Percentiles rank a stretch among this genome's conserved stretches.
Evolutionary conservation across 306 rosid genomes (phyloP).

Genomic region (Acmispon strigosus): DNA sequence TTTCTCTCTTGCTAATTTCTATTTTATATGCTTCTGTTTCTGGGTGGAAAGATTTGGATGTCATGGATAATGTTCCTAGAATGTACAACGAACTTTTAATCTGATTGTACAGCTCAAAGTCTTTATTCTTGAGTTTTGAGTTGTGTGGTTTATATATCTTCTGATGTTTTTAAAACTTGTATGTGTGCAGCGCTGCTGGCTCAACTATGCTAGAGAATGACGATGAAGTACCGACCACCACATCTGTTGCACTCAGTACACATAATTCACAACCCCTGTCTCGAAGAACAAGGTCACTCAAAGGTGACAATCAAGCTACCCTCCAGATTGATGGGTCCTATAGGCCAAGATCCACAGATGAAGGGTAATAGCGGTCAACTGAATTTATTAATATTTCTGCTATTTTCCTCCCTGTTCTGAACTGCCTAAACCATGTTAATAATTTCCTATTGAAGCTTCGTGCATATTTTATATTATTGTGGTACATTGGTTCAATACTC

Average conservation of each 20-base stretch:
- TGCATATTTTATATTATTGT: not conserved
- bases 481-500: not conserved
- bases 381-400: constrained; percentile 18
- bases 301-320: constrained; percentile 69
- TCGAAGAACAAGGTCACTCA: constrained; percentile 84
- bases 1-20: constrained; percentile 5
- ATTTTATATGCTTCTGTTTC: constrained; percentile 1
- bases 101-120: constrained; percentile 4
- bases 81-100: not conserved
- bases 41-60: constrained; percentile 9
- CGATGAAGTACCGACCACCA: constrained; percentile 80
- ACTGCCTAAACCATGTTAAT: not conserved
- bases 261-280: constrained; percentile 75
- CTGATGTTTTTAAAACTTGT: constrained; percentile 17
- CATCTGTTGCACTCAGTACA: constrained; percentile 59
- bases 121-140: not conserved
- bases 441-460: constrained; percentile 4
- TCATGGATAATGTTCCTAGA: not conserved
- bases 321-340: constrained; percentile 65
- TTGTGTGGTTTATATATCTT: constrained; percentile 6
- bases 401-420: constrained; percentile 10
- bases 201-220: constrained; percentile 66
- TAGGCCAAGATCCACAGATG: constrained; percentile 68
- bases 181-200: constrained; percentile 59
- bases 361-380: constrained; percentile 60